These are phyloP conservation scores for Dispira simplex DNA, from an alignment of 192 early-diverging fungal genomes.

Conservation along the genomic window DNA sequence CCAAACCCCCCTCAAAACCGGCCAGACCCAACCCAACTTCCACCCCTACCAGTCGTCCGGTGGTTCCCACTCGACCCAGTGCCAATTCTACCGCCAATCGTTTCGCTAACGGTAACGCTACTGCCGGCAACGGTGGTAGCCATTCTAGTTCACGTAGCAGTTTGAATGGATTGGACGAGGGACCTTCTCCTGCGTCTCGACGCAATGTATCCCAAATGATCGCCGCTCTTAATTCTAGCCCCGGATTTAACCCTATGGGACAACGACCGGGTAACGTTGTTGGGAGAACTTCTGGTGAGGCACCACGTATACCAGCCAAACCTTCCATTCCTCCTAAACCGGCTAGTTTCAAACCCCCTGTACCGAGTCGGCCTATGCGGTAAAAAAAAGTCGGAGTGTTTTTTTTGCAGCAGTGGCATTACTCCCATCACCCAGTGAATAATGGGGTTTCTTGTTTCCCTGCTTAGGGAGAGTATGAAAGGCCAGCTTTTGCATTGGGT, in stretches of 20 bases:
- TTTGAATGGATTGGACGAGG: not conserved
- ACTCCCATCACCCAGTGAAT: no score
- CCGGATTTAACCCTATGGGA: not conserved
- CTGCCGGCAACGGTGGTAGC: not conserved
- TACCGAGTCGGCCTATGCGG: not conserved
- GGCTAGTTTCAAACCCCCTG: conserved; percentile 12
- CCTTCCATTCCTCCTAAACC: conserved; percentile 24
- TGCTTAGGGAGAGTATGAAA: no score
- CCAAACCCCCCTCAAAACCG: conserved; percentile 16
- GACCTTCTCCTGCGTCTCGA: not conserved
- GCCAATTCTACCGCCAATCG: conserved; percentile 1
- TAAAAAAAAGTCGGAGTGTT: not conserved
- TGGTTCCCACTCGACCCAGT: conserved; percentile 15
- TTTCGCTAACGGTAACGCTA: not conserved
- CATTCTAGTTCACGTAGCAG: not conserved
- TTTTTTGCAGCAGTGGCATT: no score
- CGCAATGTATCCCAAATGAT: conserved; percentile 12
- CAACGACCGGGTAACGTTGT: not conserved
- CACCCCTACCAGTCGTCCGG: conserved; percentile 10
- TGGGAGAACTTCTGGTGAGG: not conserved
- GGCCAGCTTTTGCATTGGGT: no score
- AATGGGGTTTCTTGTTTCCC: no score
- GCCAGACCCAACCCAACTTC: not conserved
- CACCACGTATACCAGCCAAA: conserved; percentile 7
- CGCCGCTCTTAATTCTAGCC: not conserved